Evolutionary conservation across 305 asterid species (phyloP).

Genomic region (Fraxinus floribunda): DNA sequence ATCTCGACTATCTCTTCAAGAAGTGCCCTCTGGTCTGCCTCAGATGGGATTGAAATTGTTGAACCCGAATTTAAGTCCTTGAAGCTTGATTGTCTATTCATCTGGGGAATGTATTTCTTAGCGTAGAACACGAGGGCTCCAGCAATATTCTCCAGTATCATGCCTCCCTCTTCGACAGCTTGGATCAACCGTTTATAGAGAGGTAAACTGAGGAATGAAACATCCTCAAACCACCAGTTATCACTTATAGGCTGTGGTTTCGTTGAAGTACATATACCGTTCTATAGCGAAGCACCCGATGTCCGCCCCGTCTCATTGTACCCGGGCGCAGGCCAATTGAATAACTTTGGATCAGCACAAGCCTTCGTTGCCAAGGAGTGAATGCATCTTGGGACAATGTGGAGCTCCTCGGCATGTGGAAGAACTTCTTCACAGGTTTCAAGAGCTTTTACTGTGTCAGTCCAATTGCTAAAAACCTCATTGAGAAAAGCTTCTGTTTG

Average conservation of each 20-base stretch:
- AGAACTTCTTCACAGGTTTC: conserved; percentile 85
- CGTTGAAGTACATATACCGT: conserved; percentile 49
- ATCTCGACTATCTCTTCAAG: conserved; percentile 82
- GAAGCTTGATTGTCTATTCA: conserved; percentile 71
- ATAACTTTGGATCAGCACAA: conserved; percentile 58
- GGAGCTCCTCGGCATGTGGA: conserved; percentile 68
- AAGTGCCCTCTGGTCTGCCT: conserved; percentile 71
- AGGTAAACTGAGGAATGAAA: conserved; percentile 64
- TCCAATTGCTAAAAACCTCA: conserved; percentile 69
- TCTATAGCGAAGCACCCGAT: conserved; percentile 48
- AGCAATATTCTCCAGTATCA: conserved; percentile 59
- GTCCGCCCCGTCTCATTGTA: conserved; percentile 25
- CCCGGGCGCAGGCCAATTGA: conserved; percentile 54
- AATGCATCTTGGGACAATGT: conserved; percentile 77
- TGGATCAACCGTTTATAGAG: conserved; percentile 64
- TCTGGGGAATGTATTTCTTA: conserved; percentile 71
- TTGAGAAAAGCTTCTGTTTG: conserved; percentile 62
- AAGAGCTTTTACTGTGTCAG: conserved; percentile 78
- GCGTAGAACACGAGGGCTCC: conserved; percentile 75
- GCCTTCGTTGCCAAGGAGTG: conserved; percentile 71
- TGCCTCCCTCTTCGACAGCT: conserved; percentile 66
- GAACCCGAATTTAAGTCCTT: conserved; percentile 49
- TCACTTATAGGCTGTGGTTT: conserved; percentile 37
- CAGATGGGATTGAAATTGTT: conserved; percentile 66
- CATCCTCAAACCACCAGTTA: conserved; percentile 96